phyloP scores from a whole-genome alignment of 169 alveolate species.

The Plasmodium cynomolgi region DNA sequence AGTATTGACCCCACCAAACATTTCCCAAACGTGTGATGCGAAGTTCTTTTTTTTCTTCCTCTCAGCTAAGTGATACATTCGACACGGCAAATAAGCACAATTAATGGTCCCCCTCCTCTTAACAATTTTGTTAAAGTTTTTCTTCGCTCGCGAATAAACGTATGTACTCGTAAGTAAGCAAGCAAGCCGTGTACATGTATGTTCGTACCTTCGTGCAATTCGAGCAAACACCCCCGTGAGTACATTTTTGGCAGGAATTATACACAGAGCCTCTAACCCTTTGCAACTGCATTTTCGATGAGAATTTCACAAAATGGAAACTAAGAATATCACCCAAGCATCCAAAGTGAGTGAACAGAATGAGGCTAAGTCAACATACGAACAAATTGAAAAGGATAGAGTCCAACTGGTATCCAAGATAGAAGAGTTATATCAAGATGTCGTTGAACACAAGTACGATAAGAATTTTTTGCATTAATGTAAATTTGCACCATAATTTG shows the following conservation, averaged over 20 bases:
- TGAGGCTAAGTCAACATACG: slow-evolving; percentile 51
- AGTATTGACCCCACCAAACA: background rate
- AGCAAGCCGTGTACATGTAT: background rate
- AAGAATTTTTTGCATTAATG: background rate
- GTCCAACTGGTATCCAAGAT: slow-evolving; percentile 78
- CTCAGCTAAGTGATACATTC: background rate
- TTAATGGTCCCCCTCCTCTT: background rate
- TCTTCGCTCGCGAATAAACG: background rate
- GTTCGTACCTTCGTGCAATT: slow-evolving; percentile 22
- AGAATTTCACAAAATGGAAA: slow-evolving; percentile 52
- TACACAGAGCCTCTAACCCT: background rate
- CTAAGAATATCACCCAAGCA: slow-evolving; percentile 1
- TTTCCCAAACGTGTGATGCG: background rate
- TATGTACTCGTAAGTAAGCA: background rate
- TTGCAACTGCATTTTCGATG: slow-evolving; percentile 3
- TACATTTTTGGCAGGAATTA: background rate
- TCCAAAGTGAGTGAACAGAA: background rate
- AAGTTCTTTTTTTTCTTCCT: background rate
- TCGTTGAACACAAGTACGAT: slow-evolving; percentile 86
- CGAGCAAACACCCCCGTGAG: background rate
- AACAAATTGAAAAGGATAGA: slow-evolving; percentile 81
- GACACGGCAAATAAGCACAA: background rate
- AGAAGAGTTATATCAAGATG: slow-evolving; percentile 89
- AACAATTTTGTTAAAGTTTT: background rate
- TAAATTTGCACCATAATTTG: background rate